Evolutionary conservation across 2,329 filamentous ascomycete genomes (phyloP), one percentile per base, ranked within the genome.

Genomic region (Nigrospora sphaerica): DNA sequence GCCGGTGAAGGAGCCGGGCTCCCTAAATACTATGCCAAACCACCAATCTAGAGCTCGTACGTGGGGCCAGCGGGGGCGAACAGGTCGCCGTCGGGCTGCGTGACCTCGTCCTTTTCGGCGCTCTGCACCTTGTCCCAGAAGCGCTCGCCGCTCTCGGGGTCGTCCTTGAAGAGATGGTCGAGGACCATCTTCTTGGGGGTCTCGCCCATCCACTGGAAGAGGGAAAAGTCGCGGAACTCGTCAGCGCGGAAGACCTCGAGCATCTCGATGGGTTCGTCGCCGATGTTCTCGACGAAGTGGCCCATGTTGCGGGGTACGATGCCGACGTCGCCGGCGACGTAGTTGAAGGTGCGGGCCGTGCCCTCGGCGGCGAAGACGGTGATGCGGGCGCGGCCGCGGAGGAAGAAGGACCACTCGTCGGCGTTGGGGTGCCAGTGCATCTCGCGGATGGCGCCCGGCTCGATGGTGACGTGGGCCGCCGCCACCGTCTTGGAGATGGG

Each of bases 341-440:
- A 91, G 67, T 91, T 81, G 58, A 91, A 91, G 0, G 86, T 91
- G 19, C 85, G 74, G 0, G 86, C 85, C 18, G 71, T 79, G 28
- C 81, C 79, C 54, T 85, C 78, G 2, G 85, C 75, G 0, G 78
- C 83, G 58, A 90, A 91, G 53, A 91, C 77, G 13, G 86, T 90
- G 13, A 89, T 78, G 32, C 86, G 77, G 0, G 84, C 87, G 36
- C 80, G 78, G 0, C 87, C 87, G 23, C 69, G 67, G 60, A 91
- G 78, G 70, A 91, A 89, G 65, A 86, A 91, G 7, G 81, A 86
- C 86, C 86, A 91, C 62, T 90, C 86, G 57, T 90, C 86, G 12
- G 85, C 85, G 39, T 80, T 81, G 1, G 85, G 85, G 59, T 91
- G 86, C 86, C 86, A 91, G 69, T 91, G 86, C 74, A 91, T 88